Evolutionary conservation across 2,329 filamentous ascomycete species (phyloP), one percentile per base, ranked within the genome.

Genomic region (Clonostachys sp.): DNA sequence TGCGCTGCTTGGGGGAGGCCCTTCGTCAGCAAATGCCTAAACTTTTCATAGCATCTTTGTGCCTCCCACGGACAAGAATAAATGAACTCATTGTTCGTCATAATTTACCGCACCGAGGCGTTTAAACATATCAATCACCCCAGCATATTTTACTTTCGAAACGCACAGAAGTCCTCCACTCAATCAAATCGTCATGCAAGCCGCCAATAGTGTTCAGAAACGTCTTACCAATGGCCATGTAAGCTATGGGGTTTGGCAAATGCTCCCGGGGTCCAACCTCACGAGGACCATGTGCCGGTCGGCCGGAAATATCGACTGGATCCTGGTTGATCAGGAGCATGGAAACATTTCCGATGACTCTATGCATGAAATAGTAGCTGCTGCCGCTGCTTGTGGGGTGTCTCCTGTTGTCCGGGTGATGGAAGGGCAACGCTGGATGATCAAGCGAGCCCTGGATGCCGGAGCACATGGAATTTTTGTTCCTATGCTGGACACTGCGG

Each of bases 191-290:
- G 24, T 9, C 6, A 24, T 24, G 24, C 24, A 24, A 24, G 24
- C 24, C 24, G 24, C 24, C 6, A 24, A 24, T 24, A 24, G 7
- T 24, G 24, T 24, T 24, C 24, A 24, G 8, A 24, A 24, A 24
- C 7, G 24, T 24, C 24, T 24, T 24, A 8, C 24, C 24, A 24
- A 24, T 7, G 24, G 24, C 24, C 6, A 24, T 24, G 6, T 2
- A 24, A 24, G 24, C 44, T 68, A 81, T 54, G 81, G 81, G 4
- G 69, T 78, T 46, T 85, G 80, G 81, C 81, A 85, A 64, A 82
- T 82, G 71, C 64, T 84, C 46, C 81, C 81, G 0, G 78, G 80
- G 0, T 70, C 74, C 42, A 83, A 84, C 51, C 65, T 84, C 12
- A 80, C 81, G 5, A 72, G 81, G 46, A 63, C 74, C 16, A 67